A percentile compares a stretch with the other conserved stretches of the same genome.
These are phyloP conservation scores for Nitzschia sp. DNA, from an alignment of 108 stramenopile species.

Conservation along the genomic window DNA sequence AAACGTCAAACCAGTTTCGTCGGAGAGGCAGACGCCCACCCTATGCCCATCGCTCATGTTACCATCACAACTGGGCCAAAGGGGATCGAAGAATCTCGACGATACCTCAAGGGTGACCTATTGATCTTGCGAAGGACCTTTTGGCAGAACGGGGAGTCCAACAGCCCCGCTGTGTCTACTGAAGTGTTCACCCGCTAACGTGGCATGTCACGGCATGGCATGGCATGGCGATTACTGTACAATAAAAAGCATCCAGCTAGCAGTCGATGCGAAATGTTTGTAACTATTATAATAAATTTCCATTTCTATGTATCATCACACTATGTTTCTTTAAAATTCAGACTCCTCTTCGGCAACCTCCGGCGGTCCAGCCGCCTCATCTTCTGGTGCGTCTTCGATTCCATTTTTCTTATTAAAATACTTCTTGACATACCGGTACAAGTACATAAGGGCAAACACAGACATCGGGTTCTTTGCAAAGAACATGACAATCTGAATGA, in stretches of 20 bases:
- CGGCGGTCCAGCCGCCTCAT: background rate
- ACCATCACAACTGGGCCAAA: slow-evolving; percentile 29
- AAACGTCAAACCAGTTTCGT: slow-evolving; percentile 37
- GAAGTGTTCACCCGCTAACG: slow-evolving; percentile 40
- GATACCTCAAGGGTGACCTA: slow-evolving; percentile 43
- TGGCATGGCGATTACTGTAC: too few species aligned
- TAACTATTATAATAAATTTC: background rate
- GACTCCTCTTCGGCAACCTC: background rate
- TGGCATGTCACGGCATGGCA: too few species aligned
- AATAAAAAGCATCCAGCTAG: too few species aligned
- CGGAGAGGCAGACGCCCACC: slow-evolving; percentile 38
- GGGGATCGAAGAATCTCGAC: slow-evolving; percentile 44
- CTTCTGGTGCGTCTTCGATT: background rate
- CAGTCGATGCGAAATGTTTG: too few species aligned
- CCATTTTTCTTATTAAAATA: slow-evolving; percentile 8
- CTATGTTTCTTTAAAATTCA: slow-evolving; percentile 3
- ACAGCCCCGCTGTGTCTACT: slow-evolving; percentile 35
- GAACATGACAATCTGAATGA: slow-evolving; percentile 40
- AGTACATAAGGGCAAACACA: slow-evolving; percentile 61
- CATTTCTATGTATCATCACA: background rate
- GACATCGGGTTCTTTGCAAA: slow-evolving; percentile 63
- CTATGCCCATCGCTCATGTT: slow-evolving; percentile 30
- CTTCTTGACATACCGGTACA: slow-evolving; percentile 35
- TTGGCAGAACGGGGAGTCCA: slow-evolving; percentile 18
- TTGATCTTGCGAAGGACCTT: slow-evolving; percentile 41